phyloP scores from a whole-genome alignment of 2,329 filamentous ascomycete species.

The Allantophomopsis cytisporea region DNA sequence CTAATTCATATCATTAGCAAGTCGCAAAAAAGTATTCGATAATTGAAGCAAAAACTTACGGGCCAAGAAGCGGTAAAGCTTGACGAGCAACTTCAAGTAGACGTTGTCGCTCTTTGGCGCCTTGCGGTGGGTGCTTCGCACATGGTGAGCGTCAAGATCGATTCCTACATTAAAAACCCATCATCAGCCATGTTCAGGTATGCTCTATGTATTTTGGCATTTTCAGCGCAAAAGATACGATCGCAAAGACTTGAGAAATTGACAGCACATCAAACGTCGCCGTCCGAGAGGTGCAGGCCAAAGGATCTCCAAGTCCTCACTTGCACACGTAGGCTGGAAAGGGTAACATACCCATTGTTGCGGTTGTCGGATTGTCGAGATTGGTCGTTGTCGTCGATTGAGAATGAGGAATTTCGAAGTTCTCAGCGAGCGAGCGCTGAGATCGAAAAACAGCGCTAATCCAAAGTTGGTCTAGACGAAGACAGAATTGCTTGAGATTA shows the following conservation, averaged over 20 bases:
- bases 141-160: conserved; percentile 59
- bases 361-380: conserved; percentile 11
- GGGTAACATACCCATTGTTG: conserved; percentile 21
- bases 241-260: conserved; percentile 14
- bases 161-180: conserved; percentile 44
- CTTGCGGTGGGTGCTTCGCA: conserved; percentile 69
- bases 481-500: too few relatives aligned
- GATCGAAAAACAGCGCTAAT: too few relatives aligned
- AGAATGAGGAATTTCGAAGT: neutral
- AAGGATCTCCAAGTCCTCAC: conserved; percentile 15
- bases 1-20: conserved; percentile 27
- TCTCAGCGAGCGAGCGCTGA: too few relatives aligned
- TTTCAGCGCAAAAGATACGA: conserved; percentile 17
- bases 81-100: conserved; percentile 93
- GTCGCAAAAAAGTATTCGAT: conserved; percentile 1
- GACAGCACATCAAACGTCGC: conserved; percentile 7
- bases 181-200: conserved; percentile 52
- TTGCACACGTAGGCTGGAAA: conserved; percentile 20
- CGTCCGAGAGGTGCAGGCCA: conserved; percentile 4
- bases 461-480: too few relatives aligned
- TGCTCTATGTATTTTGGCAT: conserved; percentile 36
- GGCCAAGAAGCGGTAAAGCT: conserved; percentile 94
- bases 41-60: conserved; percentile 48
- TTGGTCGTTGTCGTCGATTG: neutral
- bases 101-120: conserved; percentile 97